Percentiles rank a stretch among this genome's conserved stretches.
phyloP scores from a whole-genome alignment of 2,329 filamentous ascomycete species.

The Arthroderma uncinatum region DNA sequence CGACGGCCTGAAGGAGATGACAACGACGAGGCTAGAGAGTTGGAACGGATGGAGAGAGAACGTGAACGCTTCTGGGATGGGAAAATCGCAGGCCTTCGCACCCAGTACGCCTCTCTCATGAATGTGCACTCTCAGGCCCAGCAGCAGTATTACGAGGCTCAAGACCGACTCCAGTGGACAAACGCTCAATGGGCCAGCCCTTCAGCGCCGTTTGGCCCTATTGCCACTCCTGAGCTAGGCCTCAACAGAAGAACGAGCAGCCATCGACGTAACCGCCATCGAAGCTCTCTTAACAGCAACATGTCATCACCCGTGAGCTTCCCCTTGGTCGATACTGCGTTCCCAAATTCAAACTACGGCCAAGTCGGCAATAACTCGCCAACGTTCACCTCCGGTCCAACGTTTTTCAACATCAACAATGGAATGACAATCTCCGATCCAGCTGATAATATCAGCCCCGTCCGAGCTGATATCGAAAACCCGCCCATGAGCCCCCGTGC shows the following conservation, averaged over 20 bases:
- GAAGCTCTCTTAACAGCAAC: slow-evolving; percentile 38
- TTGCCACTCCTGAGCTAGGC: slow-evolving; percentile 34
- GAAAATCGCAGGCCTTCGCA: slow-evolving; percentile 33
- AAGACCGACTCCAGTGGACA: slow-evolving; percentile 36
- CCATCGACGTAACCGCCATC: slow-evolving; percentile 34
- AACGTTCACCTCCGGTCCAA: slow-evolving; percentile 39
- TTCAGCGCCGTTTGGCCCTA: slow-evolving; percentile 29
- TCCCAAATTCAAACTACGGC: slow-evolving; percentile 37
- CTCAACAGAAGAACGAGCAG: slow-evolving; percentile 31
- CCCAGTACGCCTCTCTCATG: slow-evolving; percentile 34
- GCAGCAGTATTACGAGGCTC: slow-evolving; percentile 37
- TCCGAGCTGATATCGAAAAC: slow-evolving; percentile 44
- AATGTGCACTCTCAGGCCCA: slow-evolving; percentile 34
- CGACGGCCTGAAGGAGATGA: slow-evolving; percentile 40
- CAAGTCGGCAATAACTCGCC: slow-evolving; percentile 42
- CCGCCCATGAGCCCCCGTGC: slow-evolving; percentile 55
- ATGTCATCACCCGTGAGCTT: slow-evolving; percentile 37
- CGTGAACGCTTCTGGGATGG: slow-evolving; percentile 38
- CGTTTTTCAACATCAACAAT: slow-evolving; percentile 53
- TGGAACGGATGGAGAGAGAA: slow-evolving; percentile 40
- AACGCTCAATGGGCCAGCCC: slow-evolving; percentile 27
- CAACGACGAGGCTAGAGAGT: slow-evolving; percentile 41
- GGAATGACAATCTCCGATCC: slow-evolving; percentile 47
- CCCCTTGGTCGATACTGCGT: slow-evolving; percentile 30
- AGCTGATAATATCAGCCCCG: slow-evolving; percentile 28